Evolutionary conservation across 83 land plant species (phyloP).

Genomic region (Picea abies): DNA sequence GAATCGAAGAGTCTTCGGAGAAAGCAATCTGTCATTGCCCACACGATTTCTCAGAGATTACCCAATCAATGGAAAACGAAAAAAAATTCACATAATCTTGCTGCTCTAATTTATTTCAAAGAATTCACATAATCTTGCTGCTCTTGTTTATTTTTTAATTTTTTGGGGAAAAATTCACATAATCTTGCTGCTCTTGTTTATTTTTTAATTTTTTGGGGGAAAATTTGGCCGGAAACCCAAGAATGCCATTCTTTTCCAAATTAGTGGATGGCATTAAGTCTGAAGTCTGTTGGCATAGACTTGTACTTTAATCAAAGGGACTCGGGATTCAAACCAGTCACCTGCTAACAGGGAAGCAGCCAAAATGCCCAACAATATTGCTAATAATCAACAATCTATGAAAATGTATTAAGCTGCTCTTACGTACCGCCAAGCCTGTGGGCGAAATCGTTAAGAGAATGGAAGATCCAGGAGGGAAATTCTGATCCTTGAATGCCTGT

Average conservation of each 20-base stretch:
- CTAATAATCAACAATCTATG: too few relatives aligned
- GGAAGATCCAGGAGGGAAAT: constrained; percentile 70
- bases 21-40: constrained; percentile 48
- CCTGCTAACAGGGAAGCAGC: background rate
- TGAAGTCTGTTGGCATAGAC: too few relatives aligned
- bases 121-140: too few relatives aligned
- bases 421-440: constrained; percentile 20
- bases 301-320: background rate
- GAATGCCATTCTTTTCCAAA: too few relatives aligned
- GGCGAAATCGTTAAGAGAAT: constrained; percentile 56
- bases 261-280: too few relatives aligned
- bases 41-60: too few relatives aligned
- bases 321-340: background rate
- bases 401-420: background rate
- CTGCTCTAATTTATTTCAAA: too few relatives aligned
- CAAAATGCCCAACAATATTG: background rate
- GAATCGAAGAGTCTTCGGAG: constrained; percentile 36
- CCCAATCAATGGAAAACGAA: background rate
- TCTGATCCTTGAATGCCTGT: constrained; percentile 58
- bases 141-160: too few relatives aligned
- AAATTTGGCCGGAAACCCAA: too few relatives aligned
- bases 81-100: background rate
- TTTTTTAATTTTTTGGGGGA: too few relatives aligned
- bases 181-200: too few relatives aligned
- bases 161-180: too few relatives aligned